Evolutionary conservation across 768 basidiomycete genomes (phyloP).

Genomic region (Russula lepida): DNA sequence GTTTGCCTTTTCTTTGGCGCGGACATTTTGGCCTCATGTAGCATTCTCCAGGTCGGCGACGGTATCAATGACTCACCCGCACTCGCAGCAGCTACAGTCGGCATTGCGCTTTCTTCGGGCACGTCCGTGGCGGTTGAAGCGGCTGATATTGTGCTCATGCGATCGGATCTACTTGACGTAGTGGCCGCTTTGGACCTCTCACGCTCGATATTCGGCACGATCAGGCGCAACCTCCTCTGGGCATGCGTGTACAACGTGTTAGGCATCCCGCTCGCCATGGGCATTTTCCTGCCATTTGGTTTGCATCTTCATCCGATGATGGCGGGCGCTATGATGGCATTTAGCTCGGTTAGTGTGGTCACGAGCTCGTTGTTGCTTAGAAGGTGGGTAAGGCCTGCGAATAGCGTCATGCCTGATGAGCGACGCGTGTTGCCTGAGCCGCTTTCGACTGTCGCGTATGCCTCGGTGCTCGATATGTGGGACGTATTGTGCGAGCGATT

Average conservation of each 20-base stretch:
- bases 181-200: conserved; percentile 94
- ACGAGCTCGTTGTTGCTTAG: conserved; percentile 78
- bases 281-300: conserved; percentile 85
- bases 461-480: conserved; percentile 38
- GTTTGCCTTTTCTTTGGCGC: conserved; percentile 21
- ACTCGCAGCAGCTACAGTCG: conserved; percentile 90
- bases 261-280: conserved; percentile 97
- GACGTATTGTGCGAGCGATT: conserved; percentile 36
- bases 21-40: not conserved
- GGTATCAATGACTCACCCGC: conserved; percentile 99
- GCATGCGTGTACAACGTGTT: conserved; percentile 91
- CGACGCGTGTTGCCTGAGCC: conserved; percentile 28
- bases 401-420: conserved; percentile 63
- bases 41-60: conserved; percentile 76
- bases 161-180: conserved; percentile 92
- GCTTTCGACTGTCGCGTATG: conserved; percentile 34
- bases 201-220: conserved; percentile 78
- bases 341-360: conserved; percentile 93
- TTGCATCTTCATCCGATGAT: conserved; percentile 96
- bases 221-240: conserved; percentile 91
- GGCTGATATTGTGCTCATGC: conserved; percentile 96
- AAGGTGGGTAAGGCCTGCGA: conserved; percentile 69
- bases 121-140: conserved; percentile 98
- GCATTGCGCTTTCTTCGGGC: conserved; percentile 92
- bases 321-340: conserved; percentile 98